Base-by-base conservation (phyloP, 73 alveolate genomes). In the Paramecium bursaria region DNA sequence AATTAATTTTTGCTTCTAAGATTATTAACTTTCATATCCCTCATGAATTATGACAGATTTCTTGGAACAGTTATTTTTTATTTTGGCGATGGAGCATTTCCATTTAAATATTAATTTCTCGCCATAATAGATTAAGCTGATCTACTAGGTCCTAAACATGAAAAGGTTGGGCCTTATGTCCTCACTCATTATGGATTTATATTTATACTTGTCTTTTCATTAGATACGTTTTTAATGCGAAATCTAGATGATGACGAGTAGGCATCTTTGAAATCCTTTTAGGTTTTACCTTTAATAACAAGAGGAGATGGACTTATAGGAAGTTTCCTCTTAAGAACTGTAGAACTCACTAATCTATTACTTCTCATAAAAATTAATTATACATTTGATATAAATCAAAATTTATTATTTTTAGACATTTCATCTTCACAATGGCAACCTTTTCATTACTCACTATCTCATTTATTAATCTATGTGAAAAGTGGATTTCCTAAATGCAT, bases 81-180 rank as follows among this genome's bases (percentile, higher is more conserved):
- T 15, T 31, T 67, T 15, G 82, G 49, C 1, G 50, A 1, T 67
- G 54, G 33, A 21, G 82, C 60, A 39, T 35, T 21, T 4, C 82
- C 82, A 67, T 67, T 67, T 42, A 67, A 67, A 21, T 39, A 67
- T 35, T 67, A 39, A 42, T 67, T 67, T 67, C 82, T 67, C 21
- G 82, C 82, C 35, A 67, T 13, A 39, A 67, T 67, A 4, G 82
- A 17, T 42, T 35, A 21, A 15, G 82, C 21, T 3, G 82, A 67
- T 67, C 82, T 67, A 47, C 82, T 67, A 5, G 82, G 82, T 67
- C 82, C 82, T 21, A 67, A 33, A 0, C 42, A 35, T 21, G 82
- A 67, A 67, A 67, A 67, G 10, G 44, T 17, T 31, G 23, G 17
- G 82, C 82, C 57, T 47, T 35, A 39, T 39, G 60, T 67, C 7